Evolutionary conservation across 1,284 basidiomycete genomes (phyloP).

Genomic region (Fomes fomentarius): DNA sequence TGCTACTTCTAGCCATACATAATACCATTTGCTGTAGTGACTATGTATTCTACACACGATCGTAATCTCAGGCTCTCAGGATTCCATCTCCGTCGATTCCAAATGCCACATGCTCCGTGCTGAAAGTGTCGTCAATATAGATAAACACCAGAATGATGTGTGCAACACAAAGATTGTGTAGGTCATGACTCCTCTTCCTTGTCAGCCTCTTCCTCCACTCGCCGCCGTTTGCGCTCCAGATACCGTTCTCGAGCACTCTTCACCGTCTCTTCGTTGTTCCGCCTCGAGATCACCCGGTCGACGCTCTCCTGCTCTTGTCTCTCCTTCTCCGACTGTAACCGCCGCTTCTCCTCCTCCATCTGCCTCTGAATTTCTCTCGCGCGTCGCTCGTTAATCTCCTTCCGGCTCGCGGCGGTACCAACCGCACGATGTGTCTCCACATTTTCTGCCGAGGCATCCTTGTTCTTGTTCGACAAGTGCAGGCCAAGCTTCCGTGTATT

Average conservation of each 20-base stretch:
- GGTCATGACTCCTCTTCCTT: slow-evolving; percentile 11
- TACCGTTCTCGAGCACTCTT: slow-evolving; percentile 78
- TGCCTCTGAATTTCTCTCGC: slow-evolving; percentile 74
- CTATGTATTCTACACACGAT: background rate
- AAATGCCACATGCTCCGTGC: no score
- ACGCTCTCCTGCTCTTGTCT: slow-evolving; percentile 60
- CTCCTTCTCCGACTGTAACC: slow-evolving; percentile 59
- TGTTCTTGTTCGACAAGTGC: slow-evolving; percentile 33
- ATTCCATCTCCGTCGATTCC: no score
- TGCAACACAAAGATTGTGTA: background rate
- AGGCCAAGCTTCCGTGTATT: slow-evolving; percentile 70
- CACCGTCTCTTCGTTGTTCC: slow-evolving; percentile 75
- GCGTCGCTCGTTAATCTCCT: slow-evolving; percentile 83
- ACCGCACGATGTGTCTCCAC: slow-evolving; percentile 68
- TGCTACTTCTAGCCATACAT: background rate
- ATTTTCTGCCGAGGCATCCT: slow-evolving; percentile 36
- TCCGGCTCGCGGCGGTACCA: slow-evolving; percentile 76
- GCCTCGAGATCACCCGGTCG: slow-evolving; percentile 58
- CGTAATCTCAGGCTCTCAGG: no score
- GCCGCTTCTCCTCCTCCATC: slow-evolving; percentile 70
- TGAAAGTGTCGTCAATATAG: no score
- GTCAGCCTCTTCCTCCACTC: slow-evolving; percentile 56
- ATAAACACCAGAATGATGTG: no score
- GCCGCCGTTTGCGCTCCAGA: slow-evolving; percentile 78
- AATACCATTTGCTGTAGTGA: background rate